Base-by-base conservation (phyloP, 495 filamentous ascomycete genomes). In the Beverwykella pulmonaria region DNA sequence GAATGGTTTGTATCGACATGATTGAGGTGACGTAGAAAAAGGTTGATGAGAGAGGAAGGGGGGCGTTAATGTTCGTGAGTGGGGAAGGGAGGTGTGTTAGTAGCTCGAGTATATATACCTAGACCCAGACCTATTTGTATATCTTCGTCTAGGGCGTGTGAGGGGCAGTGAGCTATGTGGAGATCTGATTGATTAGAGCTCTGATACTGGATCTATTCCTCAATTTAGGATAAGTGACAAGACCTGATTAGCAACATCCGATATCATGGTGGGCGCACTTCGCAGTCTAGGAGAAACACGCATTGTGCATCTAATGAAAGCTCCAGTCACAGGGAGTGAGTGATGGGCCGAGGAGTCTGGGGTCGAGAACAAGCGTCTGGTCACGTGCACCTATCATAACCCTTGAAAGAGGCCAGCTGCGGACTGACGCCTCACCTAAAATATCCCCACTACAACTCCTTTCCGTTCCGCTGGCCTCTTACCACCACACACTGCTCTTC, bases 1-100 rank as follows among this genome's bases (percentile, higher is more conserved):
- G 78, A 39, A 82, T 76, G 46, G 71, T 70, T 57, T 77, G 73
- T 27, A 69, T 12, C 10, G 59, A 8, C 55, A 61, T 60, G 20
- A 20, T 32, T 48, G n/a, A 25, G 60, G 30, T 4, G 12, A 34
- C 12, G 32, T 34, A 2, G 17, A 39, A 60, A 23, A 5, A 27
- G n/a, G n/a, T n/a, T 52, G 59, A 23, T 56, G 29, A 2, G 53
- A 39, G n/a, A n/a, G n/a, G n/a, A n/a, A n/a, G n/a, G n/a, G n/a
- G n/a, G n/a, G n/a, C n/a, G n/a, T n/a, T n/a, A n/a, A n/a, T n/a
- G n/a, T n/a, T n/a, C n/a, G n/a, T n/a, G 12, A 34, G 53, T 34
- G 32, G 46, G 46, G 25, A 9, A 15, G 14, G 23, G 26, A 9
- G 26, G 14, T 32, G 49, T 23, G 30, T 34, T 34, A 53, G 17